These are phyloP conservation scores for Agrostemma githago DNA, from an alignment of 148 eudicot genomes.

Conservation along the genomic window DNA sequence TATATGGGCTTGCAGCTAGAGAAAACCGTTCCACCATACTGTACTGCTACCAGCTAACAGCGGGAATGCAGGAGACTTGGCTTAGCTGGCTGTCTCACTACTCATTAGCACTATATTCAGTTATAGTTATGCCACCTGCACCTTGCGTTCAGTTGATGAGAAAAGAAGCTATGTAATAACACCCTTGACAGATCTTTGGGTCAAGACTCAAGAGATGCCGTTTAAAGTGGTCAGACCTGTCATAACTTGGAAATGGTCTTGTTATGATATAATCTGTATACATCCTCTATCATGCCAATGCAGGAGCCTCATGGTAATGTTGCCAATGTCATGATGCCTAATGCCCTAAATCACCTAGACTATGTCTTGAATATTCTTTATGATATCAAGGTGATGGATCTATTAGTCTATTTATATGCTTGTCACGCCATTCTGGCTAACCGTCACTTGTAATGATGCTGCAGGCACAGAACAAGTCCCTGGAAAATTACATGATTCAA, in stretches of 20 bases:
- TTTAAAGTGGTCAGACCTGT: neutral
- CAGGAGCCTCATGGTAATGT: neutral
- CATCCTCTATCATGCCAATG: neutral
- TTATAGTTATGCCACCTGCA: neutral
- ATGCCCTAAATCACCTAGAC: neutral
- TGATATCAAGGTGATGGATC: neutral
- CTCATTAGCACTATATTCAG: neutral
- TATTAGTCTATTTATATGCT: neutral
- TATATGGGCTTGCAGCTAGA: neutral
- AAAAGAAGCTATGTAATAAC: neutral
- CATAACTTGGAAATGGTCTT: neutral
- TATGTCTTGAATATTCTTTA: neutral
- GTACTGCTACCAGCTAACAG: neutral
- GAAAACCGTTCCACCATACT: neutral
- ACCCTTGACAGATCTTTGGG: neutral
- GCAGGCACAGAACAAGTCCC: slow-evolving; percentile 53
- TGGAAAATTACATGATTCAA: slow-evolving; percentile 64
- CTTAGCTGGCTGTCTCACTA: neutral
- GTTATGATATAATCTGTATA: neutral
- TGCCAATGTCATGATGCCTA: neutral
- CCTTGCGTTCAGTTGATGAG: neutral
- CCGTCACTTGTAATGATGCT: slow-evolving; percentile 2
- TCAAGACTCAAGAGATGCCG: neutral
- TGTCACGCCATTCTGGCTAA: neutral
- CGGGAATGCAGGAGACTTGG: neutral